Evolutionary conservation across 441 rosid genomes (phyloP).

Genomic region (Populus hybrid): DNA sequence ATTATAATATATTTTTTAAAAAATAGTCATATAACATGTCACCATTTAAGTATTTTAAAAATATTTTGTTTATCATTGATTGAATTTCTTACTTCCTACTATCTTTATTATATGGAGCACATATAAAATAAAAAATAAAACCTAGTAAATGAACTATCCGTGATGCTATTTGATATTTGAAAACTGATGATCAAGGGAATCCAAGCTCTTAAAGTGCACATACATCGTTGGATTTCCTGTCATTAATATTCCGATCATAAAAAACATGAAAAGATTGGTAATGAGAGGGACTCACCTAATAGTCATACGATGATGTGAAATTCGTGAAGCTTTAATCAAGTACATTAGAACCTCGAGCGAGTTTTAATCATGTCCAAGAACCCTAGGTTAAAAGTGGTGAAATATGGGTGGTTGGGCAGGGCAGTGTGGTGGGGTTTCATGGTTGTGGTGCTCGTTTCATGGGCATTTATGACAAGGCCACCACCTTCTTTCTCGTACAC

Average conservation of each 20-base stretch:
- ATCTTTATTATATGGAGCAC: too few relatives aligned
- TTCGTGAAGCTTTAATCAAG: not conserved
- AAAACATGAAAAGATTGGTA: not conserved
- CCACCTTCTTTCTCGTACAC: not conserved
- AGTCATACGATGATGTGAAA: not conserved
- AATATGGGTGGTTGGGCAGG: not conserved
- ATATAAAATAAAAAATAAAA: too few relatives aligned
- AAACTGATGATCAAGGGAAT: not conserved
- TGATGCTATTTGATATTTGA: not conserved
- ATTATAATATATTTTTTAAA: too few relatives aligned
- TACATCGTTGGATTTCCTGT: not conserved
- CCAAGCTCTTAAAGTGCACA: not conserved
- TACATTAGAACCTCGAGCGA: not conserved
- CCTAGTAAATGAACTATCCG: not conserved
- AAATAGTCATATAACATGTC: too few relatives aligned
- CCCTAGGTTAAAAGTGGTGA: not conserved
- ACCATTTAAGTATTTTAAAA: too few relatives aligned
- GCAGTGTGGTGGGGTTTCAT: not conserved
- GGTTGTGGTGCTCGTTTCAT: not conserved
- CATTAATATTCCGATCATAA: not conserved
- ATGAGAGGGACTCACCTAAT: not conserved
- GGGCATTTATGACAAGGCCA: not conserved
- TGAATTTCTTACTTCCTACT: too few relatives aligned
- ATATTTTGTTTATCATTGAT: too few relatives aligned
- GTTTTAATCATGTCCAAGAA: not conserved